These are phyloP conservation scores for Hysterium pulicare DNA, from an alignment of 2,329 filamentous ascomycete genomes.

Conservation along the genomic window DNA sequence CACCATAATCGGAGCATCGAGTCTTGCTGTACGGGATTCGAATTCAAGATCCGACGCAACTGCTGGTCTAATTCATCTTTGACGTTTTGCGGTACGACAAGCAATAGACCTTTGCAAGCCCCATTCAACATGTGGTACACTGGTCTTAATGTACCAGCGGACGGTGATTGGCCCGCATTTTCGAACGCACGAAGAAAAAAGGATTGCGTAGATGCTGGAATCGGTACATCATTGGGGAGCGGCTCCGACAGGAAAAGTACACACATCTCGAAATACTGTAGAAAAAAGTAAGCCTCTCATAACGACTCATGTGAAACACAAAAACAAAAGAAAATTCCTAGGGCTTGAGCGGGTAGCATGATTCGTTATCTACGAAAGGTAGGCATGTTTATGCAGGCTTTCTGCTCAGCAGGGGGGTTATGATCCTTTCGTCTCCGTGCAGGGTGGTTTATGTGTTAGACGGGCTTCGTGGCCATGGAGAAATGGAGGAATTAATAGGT, in stretches of 20 bases:
- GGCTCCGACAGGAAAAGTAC: constrained; percentile 30
- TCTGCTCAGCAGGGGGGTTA: no score
- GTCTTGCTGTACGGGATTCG: constrained; percentile 18
- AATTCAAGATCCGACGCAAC: constrained; percentile 25
- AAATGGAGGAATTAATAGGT: no score
- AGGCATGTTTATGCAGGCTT: no score
- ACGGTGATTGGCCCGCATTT: constrained; percentile 19
- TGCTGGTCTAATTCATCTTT: constrained; percentile 25
- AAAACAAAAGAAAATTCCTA: no score
- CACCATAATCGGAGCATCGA: constrained; percentile 32
- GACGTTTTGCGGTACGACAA: constrained; percentile 18
- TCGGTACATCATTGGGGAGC: constrained; percentile 24
- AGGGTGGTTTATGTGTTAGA: no score
- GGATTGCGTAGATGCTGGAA: constrained; percentile 30
- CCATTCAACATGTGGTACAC: constrained; percentile 35
- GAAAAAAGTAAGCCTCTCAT: constrained; percentile 6
- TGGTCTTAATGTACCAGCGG: constrained; percentile 21
- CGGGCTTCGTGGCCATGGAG: no score
- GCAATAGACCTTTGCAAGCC: constrained; percentile 29
- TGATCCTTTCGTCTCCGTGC: no score
- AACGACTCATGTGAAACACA: not conserved
- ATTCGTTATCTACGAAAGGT: no score
- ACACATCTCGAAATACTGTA: constrained; percentile 28
- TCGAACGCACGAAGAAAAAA: constrained; percentile 35
- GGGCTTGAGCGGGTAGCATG: no score